Evolutionary conservation across 768 basidiomycete species (phyloP).

Genomic region (Pholiota conissans): DNA sequence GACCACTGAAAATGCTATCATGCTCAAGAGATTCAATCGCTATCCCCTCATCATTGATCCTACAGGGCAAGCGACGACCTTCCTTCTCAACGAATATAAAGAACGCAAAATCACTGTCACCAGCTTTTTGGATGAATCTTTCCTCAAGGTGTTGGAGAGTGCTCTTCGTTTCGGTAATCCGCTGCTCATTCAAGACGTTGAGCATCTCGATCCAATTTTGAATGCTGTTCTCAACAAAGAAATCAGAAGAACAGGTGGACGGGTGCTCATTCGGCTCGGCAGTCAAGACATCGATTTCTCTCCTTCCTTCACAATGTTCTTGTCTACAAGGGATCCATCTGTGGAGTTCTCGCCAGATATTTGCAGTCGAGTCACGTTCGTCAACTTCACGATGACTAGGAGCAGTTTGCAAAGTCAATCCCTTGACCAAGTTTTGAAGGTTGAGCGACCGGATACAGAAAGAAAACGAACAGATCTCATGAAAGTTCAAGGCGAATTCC

Average conservation of each 20-base stretch:
- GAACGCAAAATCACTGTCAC: conserved; percentile 98
- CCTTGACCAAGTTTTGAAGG: conserved; percentile 93
- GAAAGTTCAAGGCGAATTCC: conserved; percentile 98
- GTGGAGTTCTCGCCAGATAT: conserved; percentile 98
- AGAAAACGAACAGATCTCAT: conserved; percentile 93
- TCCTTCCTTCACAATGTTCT: conserved; percentile 99
- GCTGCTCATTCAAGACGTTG: conserved; percentile 95
- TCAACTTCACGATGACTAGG: conserved; percentile 98
- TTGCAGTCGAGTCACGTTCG: conserved; percentile 94
- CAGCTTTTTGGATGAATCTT: conserved; percentile 97
- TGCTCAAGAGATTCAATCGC: conserved; percentile 96
- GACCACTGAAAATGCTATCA: conserved; percentile 99
- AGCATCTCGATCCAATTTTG: conserved; percentile 94
- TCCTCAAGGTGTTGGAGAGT: conserved; percentile 97
- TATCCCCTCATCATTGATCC: conserved; percentile 98
- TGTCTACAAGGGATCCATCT: conserved; percentile 95
- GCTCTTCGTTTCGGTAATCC: conserved; percentile 99
- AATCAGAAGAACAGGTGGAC: conserved; percentile 92
- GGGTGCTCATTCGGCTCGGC: conserved; percentile 94
- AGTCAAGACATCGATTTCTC: conserved; percentile 99
- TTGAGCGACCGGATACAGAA: conserved; percentile 96
- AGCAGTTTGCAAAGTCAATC: conserved; percentile 99
- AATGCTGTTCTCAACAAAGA: conserved; percentile 98
- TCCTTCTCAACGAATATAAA: conserved; percentile 92
- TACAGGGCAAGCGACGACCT: conserved; percentile 94